Evolutionary conservation across 1,284 basidiomycete genomes (phyloP).

Genomic region (Mycena citricolor): DNA sequence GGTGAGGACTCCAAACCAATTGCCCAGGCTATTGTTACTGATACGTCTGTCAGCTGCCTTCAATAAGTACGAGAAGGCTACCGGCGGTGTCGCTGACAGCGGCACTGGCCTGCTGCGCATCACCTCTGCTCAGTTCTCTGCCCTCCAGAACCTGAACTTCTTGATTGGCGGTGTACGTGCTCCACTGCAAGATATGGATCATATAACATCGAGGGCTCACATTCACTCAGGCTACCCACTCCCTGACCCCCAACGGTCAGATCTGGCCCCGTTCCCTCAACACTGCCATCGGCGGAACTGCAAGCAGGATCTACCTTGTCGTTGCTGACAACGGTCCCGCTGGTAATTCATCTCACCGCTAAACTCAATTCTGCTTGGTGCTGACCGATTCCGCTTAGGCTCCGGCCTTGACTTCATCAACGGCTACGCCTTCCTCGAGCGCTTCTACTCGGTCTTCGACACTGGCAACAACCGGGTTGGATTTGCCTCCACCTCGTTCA

Average conservation of each 20-base stretch:
- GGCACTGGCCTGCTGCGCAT: conserved; percentile 42
- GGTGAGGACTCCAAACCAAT: conserved; percentile 24
- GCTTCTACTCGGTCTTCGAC: conserved; percentile 69
- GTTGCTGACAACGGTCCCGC: conserved; percentile 37
- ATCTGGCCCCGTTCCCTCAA: conserved; percentile 48
- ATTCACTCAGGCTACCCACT: conserved; percentile 31
- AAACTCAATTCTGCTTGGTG: conserved; percentile 5
- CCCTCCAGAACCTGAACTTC: conserved; percentile 44
- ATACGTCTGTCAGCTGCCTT: background rate
- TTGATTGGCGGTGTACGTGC: conserved; percentile 37
- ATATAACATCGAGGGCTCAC: background rate
- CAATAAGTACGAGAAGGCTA: conserved; percentile 33
- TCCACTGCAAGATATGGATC: background rate
- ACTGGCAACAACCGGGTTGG: conserved; percentile 54
- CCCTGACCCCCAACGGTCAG: conserved; percentile 48
- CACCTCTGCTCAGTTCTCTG: conserved; percentile 35
- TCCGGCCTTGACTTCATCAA: conserved; percentile 52
- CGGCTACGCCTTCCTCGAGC: conserved; percentile 58
- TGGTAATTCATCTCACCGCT: too few relatives aligned
- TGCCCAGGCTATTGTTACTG: background rate
- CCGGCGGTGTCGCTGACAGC: conserved; percentile 38
- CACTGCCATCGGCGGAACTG: conserved; percentile 41
- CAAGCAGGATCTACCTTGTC: conserved; percentile 48
- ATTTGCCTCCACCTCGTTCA: conserved; percentile 57
- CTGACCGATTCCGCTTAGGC: conserved; percentile 30